Evolutionary conservation across 2,329 filamentous ascomycete species (phyloP).

Genomic region (Cladosporium colombiae): DNA sequence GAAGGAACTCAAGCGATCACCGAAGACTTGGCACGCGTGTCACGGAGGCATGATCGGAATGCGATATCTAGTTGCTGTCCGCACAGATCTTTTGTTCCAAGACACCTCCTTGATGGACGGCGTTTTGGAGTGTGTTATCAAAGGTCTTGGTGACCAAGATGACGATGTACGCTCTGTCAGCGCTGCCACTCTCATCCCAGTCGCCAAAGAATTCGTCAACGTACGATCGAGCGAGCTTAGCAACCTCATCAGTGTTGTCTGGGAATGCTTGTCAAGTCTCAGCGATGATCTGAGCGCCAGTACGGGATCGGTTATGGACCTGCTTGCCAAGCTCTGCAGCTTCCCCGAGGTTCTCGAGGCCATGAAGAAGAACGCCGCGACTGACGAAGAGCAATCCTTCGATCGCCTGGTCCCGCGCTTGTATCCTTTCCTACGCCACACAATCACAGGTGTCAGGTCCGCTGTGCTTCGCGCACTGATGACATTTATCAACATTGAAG

Average conservation of each 20-base stretch:
- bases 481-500: slow-evolving; percentile 87
- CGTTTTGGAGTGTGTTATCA: slow-evolving; percentile 89
- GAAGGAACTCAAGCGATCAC: slow-evolving; percentile 71
- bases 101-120: slow-evolving; percentile 88
- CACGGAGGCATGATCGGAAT: slow-evolving; percentile 98
- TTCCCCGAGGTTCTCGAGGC: slow-evolving; percentile 90
- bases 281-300: slow-evolving; percentile 96
- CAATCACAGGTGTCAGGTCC: slow-evolving; percentile 91
- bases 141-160: slow-evolving; percentile 84
- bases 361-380: slow-evolving; percentile 86
- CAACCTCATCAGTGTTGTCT: slow-evolving; percentile 87
- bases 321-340: slow-evolving; percentile 90
- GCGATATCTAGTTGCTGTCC: slow-evolving; percentile 90
- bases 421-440: slow-evolving; percentile 94
- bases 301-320: slow-evolving; percentile 97
- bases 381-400: slow-evolving; percentile 86
- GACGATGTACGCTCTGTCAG: slow-evolving; percentile 97
- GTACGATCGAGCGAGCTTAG: slow-evolving; percentile 77
- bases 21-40: slow-evolving; percentile 87
- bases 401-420: slow-evolving; percentile 87
- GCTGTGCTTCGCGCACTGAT: slow-evolving; percentile 89
- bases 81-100: slow-evolving; percentile 85
- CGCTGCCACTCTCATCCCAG: slow-evolving; percentile 94
- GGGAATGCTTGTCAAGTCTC: slow-evolving; percentile 95
- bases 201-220: slow-evolving; percentile 90